These are phyloP conservation scores for Cryptococcus amylolentus DNA, from an alignment of 1,284 basidiomycete genomes.

Conservation along the genomic window DNA sequence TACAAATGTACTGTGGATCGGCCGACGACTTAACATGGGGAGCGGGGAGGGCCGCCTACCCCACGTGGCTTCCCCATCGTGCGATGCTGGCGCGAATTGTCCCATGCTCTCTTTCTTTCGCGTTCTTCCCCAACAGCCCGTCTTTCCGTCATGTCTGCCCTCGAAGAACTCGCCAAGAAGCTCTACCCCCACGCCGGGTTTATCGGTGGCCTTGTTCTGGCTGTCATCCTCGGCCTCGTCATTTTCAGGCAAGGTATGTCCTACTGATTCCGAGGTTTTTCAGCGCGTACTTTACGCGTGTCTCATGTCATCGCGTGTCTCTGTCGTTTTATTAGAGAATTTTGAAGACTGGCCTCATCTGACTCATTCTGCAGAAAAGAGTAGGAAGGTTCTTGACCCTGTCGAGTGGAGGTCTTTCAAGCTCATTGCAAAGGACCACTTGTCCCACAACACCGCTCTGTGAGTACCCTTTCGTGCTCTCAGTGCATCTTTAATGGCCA, in stretches of 20 bases:
- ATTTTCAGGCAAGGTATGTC: conserved; percentile 4
- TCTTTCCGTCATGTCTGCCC: background rate
- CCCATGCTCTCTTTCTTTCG: background rate
- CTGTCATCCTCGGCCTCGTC: conserved; percentile 18
- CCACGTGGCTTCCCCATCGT: too few relatives aligned
- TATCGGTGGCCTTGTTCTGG: conserved; percentile 18
- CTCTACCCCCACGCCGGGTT: conserved; percentile 22
- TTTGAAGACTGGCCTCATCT: background rate
- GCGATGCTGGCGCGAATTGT: background rate
- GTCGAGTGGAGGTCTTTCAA: conserved; percentile 73
- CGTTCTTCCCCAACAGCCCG: background rate
- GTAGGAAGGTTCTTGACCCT: conserved; percentile 35
- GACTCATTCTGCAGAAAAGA: background rate
- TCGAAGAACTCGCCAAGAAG: conserved; percentile 11
- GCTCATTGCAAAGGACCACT: conserved; percentile 71
- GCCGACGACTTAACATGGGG: too few relatives aligned
- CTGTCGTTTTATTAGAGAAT: background rate
- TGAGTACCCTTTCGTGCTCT: conserved; percentile 50
- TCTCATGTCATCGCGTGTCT: background rate
- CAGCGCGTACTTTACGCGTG: background rate
- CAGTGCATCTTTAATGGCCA: background rate
- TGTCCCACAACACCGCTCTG: conserved; percentile 96
- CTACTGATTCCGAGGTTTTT: background rate
- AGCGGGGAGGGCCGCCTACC: too few relatives aligned
- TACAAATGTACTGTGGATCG: too few relatives aligned